Conservation (phyloP, 805 yeast species). For the Cyberlindnera maritima region DNA sequence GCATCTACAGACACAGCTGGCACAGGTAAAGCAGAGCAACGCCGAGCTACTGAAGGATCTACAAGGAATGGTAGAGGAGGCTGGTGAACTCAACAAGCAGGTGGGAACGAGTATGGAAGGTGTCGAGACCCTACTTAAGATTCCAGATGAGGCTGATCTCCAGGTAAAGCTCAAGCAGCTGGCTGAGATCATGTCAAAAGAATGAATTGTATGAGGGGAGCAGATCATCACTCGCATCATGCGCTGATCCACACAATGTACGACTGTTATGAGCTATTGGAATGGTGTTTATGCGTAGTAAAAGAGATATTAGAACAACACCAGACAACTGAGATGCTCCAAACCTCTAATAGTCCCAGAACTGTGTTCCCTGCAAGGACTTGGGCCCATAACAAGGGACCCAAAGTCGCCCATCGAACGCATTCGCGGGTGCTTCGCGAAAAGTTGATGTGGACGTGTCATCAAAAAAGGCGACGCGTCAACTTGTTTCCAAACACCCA, state of each 20-base stretch:
- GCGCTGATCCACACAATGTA: background rate
- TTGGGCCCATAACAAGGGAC: no score
- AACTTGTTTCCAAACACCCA: background rate
- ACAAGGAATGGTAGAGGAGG: slow-evolving; percentile 12
- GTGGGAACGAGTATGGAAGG: slow-evolving; percentile 8
- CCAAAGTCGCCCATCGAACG: background rate
- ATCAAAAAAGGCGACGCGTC: slow-evolving; percentile 11
- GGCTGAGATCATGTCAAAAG: slow-evolving; percentile 6
- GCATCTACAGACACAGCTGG: slow-evolving; percentile 16
- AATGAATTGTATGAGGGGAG: background rate
- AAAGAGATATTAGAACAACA: background rate
- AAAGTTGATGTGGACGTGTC: slow-evolving; percentile 12
- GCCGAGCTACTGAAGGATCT: slow-evolving; percentile 14
- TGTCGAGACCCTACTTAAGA: slow-evolving; percentile 11
- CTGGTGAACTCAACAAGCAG: slow-evolving; percentile 10
- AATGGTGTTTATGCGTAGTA: background rate
- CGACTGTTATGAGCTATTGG: background rate
- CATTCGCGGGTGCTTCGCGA: slow-evolving; percentile 1
- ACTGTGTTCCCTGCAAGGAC: background rate
- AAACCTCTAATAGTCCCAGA: background rate
- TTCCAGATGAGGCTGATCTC: slow-evolving; percentile 11
- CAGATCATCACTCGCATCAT: background rate
- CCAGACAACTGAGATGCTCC: background rate
- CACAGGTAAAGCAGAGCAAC: slow-evolving; percentile 13
- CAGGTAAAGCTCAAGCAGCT: slow-evolving; percentile 12